Evolutionary conservation across 768 basidiomycete genomes (phyloP), one percentile per base, ranked within the genome.

Genomic region (Pleurotus salmoneostramineus): DNA sequence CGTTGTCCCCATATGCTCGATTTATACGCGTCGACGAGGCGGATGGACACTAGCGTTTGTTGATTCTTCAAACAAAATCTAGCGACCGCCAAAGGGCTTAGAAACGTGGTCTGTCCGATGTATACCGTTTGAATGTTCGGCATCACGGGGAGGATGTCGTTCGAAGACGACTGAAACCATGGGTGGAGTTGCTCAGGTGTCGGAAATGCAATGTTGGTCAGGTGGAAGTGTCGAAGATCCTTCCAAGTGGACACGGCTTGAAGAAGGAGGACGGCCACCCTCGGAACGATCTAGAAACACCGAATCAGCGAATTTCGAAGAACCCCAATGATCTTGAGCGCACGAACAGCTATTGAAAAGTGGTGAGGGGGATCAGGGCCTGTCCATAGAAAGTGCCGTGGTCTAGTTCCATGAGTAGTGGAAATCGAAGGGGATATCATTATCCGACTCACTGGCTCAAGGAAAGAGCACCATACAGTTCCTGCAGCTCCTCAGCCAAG

Each of bases 321-420:
- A 12, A n/a, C 36, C 5, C 15, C 15, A n/a, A 5, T 12, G 3
- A 27, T 44, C 14, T 6, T 12, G 37, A 6, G 34, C 34, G 32
- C 32, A 74, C 80, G 62, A 63, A 85, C 85, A 33, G 83, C 82
- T n/a, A 72, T 82, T 0, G 83, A 83, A 62, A 84, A 82, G 61
- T 85, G 81, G 58, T 86, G 83, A 10, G 77, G 78, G 27, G 83
- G 83, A 62, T 84, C 83, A 3, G 82, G 83, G 3, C 83, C 81
- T n/a, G 71, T 78, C 85, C 85, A 86, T 17, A 69, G 69, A 62
- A 85, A 84, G 17, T 61, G 65, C 46, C 68, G 69, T 35, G 82
- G 83, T 52, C 82, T 82, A 56, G 7, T 27, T 27, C 21, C 21
- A 27, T 27, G 3, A 27, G 21, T 3, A 27, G 21, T 27, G 21